These are phyloP conservation scores for Babesia gibsoni DNA, from an alignment of 169 alveolate species.

Conservation along the genomic window DNA sequence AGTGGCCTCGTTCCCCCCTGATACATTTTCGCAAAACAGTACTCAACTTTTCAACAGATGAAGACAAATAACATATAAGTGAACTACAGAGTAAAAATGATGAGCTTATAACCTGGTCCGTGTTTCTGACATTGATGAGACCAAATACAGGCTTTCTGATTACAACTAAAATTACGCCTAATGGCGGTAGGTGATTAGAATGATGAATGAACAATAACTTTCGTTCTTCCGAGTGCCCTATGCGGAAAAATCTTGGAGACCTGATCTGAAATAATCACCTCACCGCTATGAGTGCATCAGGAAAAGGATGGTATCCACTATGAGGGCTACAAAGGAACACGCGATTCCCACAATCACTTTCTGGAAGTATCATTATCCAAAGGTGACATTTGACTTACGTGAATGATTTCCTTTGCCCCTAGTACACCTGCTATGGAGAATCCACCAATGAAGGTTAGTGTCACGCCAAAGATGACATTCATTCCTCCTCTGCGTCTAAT, in stretches of 20 bases:
- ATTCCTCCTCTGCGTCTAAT: constrained; percentile 34
- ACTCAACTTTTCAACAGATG: constrained; percentile 15
- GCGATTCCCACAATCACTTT: constrained; percentile 28
- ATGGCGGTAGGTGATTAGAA: constrained; percentile 9
- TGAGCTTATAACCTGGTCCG: constrained; percentile 39
- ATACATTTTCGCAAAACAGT: constrained; percentile 11
- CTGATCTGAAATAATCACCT: constrained; percentile 55
- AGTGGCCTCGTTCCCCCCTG: constrained; percentile 72
- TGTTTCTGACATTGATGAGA: constrained; percentile 48
- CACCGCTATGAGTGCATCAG: constrained; percentile 21
- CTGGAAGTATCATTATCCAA: not conserved
- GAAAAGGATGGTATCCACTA: constrained; percentile 50
- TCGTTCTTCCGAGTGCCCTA: constrained; percentile 50
- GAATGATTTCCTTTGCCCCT: constrained; percentile 39
- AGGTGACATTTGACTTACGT: constrained; percentile 1
- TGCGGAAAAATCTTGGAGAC: constrained; percentile 62
- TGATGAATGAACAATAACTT: constrained; percentile 46
- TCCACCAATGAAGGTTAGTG: constrained; percentile 58
- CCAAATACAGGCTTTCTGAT: constrained; percentile 39
- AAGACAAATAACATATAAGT: not conserved
- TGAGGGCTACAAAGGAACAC: constrained; percentile 34
- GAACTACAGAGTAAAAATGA: not conserved
- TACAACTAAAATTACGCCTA: not conserved
- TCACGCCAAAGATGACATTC: constrained; percentile 53
- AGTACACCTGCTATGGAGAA: constrained; percentile 53